Evolutionary conservation across 2,329 filamentous ascomycete genomes (phyloP).

Genomic region (Colletotrichum sp.): DNA sequence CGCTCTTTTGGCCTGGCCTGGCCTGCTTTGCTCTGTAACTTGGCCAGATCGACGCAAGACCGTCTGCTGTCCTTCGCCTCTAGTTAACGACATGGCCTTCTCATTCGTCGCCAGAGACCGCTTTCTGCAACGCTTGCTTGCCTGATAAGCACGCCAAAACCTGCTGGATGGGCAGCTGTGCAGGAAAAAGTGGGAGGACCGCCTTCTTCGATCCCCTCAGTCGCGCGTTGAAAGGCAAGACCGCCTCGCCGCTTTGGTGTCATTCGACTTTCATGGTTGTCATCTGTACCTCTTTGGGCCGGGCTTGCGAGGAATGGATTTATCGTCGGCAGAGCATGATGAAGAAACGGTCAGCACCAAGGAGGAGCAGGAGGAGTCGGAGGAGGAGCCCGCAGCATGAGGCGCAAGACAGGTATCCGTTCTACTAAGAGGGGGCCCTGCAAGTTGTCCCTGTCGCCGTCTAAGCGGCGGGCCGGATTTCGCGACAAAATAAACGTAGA

Average conservation of each 20-base stretch:
- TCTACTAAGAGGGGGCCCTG: neutral
- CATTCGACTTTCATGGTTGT: neutral
- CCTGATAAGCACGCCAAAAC: slow-evolving; percentile 19
- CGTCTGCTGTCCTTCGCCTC: neutral
- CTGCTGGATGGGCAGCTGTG: slow-evolving; percentile 20
- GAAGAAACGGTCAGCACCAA: neutral
- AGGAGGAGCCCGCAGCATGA: neutral
- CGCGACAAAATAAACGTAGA: neutral
- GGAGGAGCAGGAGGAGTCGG: neutral
- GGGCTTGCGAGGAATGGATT: neutral
- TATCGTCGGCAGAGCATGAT: neutral
- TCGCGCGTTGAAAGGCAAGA: neutral
- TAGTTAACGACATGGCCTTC: neutral
- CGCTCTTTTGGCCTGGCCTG: neutral
- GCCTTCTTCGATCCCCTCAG: neutral
- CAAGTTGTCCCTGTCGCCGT: slow-evolving; percentile 6
- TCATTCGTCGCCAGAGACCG: slow-evolving; percentile 14
- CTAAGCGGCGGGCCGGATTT: slow-evolving; percentile 5
- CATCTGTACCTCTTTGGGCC: neutral
- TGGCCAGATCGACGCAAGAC: neutral
- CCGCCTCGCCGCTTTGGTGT: neutral
- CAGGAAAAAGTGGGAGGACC: slow-evolving; percentile 20
- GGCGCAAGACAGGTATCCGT: neutral
- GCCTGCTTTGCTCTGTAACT: neutral
- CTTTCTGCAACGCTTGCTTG: slow-evolving; percentile 14